Conservation (phyloP, 1,284 basidiomycete genomes). For the Vanrija pseudolonga region DNA sequence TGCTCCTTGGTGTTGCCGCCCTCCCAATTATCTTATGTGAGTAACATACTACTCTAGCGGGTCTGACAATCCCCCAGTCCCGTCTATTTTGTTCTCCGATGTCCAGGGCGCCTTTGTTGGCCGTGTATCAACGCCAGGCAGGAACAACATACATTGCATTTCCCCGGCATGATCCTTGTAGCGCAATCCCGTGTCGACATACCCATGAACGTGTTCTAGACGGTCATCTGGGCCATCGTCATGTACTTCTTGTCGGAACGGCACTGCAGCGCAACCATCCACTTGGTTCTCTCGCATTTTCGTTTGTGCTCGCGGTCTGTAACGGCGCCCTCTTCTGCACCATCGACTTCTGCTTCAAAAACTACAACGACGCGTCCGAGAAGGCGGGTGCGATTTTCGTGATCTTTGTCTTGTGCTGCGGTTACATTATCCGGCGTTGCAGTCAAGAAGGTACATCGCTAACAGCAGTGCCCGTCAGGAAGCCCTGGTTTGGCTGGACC, state of each 20-base stretch:
- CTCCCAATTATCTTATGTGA: conserved; percentile 49
- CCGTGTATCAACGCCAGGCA: conserved; percentile 62
- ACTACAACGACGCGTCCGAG: conserved; percentile 39
- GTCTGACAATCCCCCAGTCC: conserved; percentile 31
- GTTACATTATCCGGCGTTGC: conserved; percentile 24
- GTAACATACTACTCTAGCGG: neutral
- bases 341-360: conserved; percentile 33
- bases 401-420: conserved; percentile 27
- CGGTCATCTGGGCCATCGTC: conserved; percentile 45
- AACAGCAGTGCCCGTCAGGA: conserved; percentile 21
- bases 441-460: no score
- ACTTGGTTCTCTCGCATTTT: conserved; percentile 42
- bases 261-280: conserved; percentile 25
- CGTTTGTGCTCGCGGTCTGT: conserved; percentile 20
- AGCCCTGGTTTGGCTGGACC: conserved; percentile 30
- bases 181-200: conserved; percentile 62
- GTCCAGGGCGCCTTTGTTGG: conserved; percentile 67
- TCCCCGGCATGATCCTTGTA: conserved; percentile 52
- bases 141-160: conserved; percentile 48
- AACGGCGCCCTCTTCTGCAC: conserved; percentile 35
- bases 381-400: conserved; percentile 33
- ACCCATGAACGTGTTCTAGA: conserved; percentile 46
- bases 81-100: conserved; percentile 58
- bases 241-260: conserved; percentile 42
- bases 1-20: conserved; percentile 64